Evolutionary conservation across 2,329 filamentous ascomycete genomes (phyloP).

Genomic region (Pseudocercospora fuligena): DNA sequence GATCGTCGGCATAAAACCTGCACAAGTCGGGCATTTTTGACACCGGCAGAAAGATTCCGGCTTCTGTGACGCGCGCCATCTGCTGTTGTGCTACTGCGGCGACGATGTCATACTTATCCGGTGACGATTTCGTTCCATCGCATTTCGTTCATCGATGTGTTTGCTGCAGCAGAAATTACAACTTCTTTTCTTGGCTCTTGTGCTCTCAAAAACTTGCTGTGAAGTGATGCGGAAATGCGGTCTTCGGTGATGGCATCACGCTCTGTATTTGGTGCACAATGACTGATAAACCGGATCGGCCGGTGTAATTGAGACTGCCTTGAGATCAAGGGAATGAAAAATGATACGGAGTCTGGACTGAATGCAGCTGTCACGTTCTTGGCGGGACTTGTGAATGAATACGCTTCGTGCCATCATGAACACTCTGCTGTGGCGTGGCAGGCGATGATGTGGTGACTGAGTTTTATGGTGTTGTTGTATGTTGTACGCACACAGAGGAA

Average conservation of each 20-base stretch:
- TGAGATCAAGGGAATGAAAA: no score
- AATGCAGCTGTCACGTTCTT: no score
- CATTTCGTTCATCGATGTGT: not conserved
- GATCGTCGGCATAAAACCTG: not conserved
- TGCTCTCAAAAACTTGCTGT: not conserved
- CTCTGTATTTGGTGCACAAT: not conserved
- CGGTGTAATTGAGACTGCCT: no score
- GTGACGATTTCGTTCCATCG: no score
- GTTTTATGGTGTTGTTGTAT: not conserved
- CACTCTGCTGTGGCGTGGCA: no score
- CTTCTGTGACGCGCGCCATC: not conserved
- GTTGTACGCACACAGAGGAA: no score
- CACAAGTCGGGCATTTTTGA: not conserved
- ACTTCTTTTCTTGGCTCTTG: not conserved
- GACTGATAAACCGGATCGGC: not conserved
- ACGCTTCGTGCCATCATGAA: no score
- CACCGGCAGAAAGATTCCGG: not conserved
- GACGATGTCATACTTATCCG: not conserved
- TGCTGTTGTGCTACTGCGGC: not conserved
- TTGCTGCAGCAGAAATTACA: not conserved
- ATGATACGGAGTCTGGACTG: no score
- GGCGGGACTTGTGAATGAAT: no score
- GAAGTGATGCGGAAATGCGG: not conserved
- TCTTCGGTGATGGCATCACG: not conserved
- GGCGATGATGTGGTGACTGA: not conserved